phyloP scores from a whole-genome alignment of 1,284 basidiomycete genomes.

The Rhizopogon parksii region DNA sequence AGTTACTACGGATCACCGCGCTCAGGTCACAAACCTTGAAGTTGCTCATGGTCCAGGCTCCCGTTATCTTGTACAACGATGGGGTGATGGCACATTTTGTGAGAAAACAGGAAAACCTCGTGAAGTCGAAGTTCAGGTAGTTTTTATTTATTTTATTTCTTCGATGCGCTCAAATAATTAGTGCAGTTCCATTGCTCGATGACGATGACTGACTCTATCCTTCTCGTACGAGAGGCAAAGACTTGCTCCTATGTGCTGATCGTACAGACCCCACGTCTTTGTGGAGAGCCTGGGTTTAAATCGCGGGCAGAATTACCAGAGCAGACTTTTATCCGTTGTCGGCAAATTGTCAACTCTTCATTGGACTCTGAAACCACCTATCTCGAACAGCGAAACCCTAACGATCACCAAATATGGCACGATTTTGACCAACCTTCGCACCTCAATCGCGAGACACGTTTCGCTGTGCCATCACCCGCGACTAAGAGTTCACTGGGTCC shows the following conservation, averaged over 20 bases:
- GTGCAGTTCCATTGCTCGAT: conserved; percentile 88
- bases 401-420: conserved; percentile 18
- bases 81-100: conserved; percentile 86
- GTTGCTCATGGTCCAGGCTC: conserved; percentile 70
- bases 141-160: background rate
- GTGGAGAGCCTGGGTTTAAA: conserved; percentile 85
- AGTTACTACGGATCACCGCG: conserved; percentile 58
- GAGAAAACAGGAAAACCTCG: conserved; percentile 83
- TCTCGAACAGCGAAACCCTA: conserved; percentile 27
- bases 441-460: conserved; percentile 41
- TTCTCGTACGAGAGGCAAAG: conserved; percentile 86
- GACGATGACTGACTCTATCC: conserved; percentile 79
- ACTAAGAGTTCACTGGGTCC: conserved; percentile 17
- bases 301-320: conserved; percentile 61
- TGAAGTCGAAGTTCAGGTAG: conserved; percentile 87
- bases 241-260: conserved; percentile 89
- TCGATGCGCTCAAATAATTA: background rate
- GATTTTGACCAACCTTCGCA: conserved; percentile 52
- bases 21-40: conserved; percentile 59
- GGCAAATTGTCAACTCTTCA: conserved; percentile 51
- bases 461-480: conserved; percentile 35
- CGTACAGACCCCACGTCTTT: conserved; percentile 88
- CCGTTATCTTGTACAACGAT: conserved; percentile 87
- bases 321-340: conserved; percentile 66
- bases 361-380: conserved; percentile 27